Evolutionary conservation across 2,329 filamentous ascomycete genomes (phyloP).

Genomic region (Chaetomium sp.): DNA sequence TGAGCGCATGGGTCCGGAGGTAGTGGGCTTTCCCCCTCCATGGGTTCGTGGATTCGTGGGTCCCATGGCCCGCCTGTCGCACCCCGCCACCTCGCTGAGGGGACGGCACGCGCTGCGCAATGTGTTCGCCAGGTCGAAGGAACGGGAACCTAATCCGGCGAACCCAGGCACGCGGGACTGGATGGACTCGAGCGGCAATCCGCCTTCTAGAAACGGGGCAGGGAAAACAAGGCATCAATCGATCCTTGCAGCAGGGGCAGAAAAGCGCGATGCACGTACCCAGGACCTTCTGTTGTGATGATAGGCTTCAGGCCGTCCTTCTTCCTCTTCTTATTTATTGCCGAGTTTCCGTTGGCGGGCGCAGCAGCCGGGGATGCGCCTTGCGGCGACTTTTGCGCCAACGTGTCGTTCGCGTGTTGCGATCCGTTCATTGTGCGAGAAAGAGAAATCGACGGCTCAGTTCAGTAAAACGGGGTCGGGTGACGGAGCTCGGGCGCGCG

Average conservation of each 20-base stretch:
- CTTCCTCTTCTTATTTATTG: slow-evolving; percentile 68
- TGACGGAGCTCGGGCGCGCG: slow-evolving; percentile 20
- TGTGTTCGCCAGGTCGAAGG: slow-evolving; percentile 20
- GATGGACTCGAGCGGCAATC: slow-evolving; percentile 6
- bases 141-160: slow-evolving; percentile 10
- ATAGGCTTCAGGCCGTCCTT: slow-evolving; percentile 76
- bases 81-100: slow-evolving; percentile 35
- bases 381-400: slow-evolving; percentile 30
- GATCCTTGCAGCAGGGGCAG: slow-evolving; percentile 24
- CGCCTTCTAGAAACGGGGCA: slow-evolving; percentile 11
- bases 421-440: slow-evolving; percentile 36
- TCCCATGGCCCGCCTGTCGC: slow-evolving; percentile 31
- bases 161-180: slow-evolving; percentile 11
- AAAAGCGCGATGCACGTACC: slow-evolving; percentile 41
- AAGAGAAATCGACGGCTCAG: slow-evolving; percentile 21
- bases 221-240: slow-evolving; percentile 12
- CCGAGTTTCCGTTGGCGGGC: slow-evolving; percentile 33
- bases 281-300: slow-evolving; percentile 65
- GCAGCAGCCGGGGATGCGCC: slow-evolving; percentile 26
- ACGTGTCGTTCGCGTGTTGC: slow-evolving; percentile 31
- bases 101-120: slow-evolving; percentile 24
- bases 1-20: slow-evolving; percentile 31
- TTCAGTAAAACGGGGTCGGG: slow-evolving; percentile 16
- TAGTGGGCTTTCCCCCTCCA: slow-evolving; percentile 26
- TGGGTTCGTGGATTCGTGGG: slow-evolving; percentile 5